Conservation (phyloP, 2,329 filamentous ascomycete genomes). For the Botrytis aclada region DNA sequence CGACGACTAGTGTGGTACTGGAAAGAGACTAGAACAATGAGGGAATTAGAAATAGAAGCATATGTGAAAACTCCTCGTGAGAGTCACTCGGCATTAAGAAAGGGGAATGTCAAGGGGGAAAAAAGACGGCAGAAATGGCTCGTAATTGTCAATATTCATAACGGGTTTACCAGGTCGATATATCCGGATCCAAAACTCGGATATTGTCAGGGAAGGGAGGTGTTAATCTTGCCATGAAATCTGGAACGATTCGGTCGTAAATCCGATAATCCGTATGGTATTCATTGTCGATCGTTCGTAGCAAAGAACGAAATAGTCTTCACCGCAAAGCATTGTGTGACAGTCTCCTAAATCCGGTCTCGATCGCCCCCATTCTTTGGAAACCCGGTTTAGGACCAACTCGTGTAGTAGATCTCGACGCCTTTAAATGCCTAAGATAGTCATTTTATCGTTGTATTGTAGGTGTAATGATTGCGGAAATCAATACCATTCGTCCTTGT, state of each 20-base stretch:
- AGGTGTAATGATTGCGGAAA: background rate
- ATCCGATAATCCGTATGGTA: background rate
- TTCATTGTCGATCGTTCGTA: conserved; percentile 14
- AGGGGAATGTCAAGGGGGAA: too few species aligned
- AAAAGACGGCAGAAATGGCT: background rate
- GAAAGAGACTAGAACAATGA: background rate
- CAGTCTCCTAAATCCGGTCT: conserved; percentile 1
- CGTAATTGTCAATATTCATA: background rate
- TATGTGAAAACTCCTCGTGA: background rate
- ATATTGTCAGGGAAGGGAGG: background rate
- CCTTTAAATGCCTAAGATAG: conserved; percentile 4
- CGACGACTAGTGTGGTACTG: background rate
- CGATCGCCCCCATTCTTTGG: conserved; percentile 11
- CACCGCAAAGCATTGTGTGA: conserved; percentile 18
- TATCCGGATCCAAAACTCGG: conserved; percentile 1
- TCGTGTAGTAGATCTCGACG: conserved; percentile 7
- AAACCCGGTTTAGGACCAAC: background rate
- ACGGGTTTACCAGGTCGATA: background rate
- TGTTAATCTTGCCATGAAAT: conserved; percentile 1
- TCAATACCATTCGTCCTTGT: background rate
- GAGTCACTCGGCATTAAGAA: background rate
- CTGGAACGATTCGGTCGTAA: background rate
- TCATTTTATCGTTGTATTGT: background rate
- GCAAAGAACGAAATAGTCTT: conserved; percentile 1
- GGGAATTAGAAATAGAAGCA: background rate